A percentile compares a stretch with the other conserved stretches of the same genome.
These are phyloP conservation scores for Collybia sordida DNA, from an alignment of 768 basidiomycete genomes.

Conservation along the genomic window DNA sequence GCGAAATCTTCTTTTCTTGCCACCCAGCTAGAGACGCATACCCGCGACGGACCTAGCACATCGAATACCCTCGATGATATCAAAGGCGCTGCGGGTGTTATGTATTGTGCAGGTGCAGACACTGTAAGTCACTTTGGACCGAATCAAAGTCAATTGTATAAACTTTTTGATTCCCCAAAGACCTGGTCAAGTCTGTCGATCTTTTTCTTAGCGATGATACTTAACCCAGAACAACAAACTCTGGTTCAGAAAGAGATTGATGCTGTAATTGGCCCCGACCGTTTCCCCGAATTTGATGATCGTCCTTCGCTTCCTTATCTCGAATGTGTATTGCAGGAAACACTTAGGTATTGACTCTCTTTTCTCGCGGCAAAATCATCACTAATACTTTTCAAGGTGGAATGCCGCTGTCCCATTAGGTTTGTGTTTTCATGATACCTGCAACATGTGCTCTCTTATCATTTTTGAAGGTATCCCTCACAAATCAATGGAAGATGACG, in stretches of 20 bases:
- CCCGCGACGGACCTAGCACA: background rate
- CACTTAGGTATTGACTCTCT: slow-evolving; percentile 7
- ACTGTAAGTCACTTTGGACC: slow-evolving; percentile 10
- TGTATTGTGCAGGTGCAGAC: slow-evolving; percentile 14
- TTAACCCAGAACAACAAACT: slow-evolving; percentile 23
- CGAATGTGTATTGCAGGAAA: slow-evolving; percentile 16
- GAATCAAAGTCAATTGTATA: too few species aligned
- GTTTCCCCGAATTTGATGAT: slow-evolving; percentile 25
- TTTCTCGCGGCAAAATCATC: background rate
- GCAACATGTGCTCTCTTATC: background rate
- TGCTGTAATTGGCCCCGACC: slow-evolving; percentile 17
- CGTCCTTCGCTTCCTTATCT: slow-evolving; percentile 20
- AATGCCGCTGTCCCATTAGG: slow-evolving; percentile 8
- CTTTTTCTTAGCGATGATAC: slow-evolving; percentile 26
- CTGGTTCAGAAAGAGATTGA: slow-evolving; percentile 29
- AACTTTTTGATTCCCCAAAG: slow-evolving; percentile 4
- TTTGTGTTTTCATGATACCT: background rate
- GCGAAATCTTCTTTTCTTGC: slow-evolving; percentile 14
- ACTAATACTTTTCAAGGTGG: slow-evolving; percentile 5
- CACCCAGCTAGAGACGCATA: slow-evolving; percentile 9
- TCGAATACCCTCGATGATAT: slow-evolving; percentile 3
- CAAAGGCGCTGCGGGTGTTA: slow-evolving; percentile 8
- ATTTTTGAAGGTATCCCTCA: slow-evolving; percentile 13
- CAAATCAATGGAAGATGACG: slow-evolving; percentile 14
- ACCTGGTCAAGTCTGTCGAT: slow-evolving; percentile 22